Evolutionary conservation across 352 stramenopile genomes (phyloP), one percentile per base, ranked within the genome.

Genomic region (Thalassiosira hispida): DNA sequence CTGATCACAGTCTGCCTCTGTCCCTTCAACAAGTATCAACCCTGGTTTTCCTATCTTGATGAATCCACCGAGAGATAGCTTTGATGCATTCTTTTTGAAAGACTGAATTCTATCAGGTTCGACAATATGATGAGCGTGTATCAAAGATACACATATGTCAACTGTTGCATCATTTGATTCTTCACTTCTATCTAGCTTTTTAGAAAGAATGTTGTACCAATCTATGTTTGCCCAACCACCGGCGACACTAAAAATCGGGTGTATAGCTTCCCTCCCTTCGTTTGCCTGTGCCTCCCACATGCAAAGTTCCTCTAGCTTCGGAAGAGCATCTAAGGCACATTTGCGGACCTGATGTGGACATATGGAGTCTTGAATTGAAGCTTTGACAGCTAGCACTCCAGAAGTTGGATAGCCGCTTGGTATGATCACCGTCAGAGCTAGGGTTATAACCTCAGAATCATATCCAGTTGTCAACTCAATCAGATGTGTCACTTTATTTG

Each of bases 41-140:
- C 73, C 73, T 18, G 65, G 63, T 29, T 71, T 70, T 25, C 73
- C 73, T 52, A 44, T 67, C 52, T 72, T 76, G 0, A 76, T 55
- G n/a, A 59, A 74, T 3, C 72, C 72, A 31, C 62, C 72, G 8
- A 79, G 42, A 66, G 42, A 53, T 9, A 74, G 63, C 29, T 80
- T 80, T 18, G 61, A 74, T 59, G 63, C 22, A 52, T 42, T 76
- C n/a, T 76, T 75, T 49, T 81, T 81, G 8, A 72, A 42, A 4
- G 57, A 35, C 18, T 76, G 63, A 27, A 81, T 42, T 35, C 56
- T 70, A 12, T 81, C 57, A 61, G 55, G 22, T 8, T 74, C 63
- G n/a, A 75, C 59, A 14, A 80, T 59, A 49, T 80, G 72, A 49
- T 80, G 72, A 35, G 72, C 63, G 51, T 70, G 68, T 29, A 80